Evolutionary conservation across 2,329 filamentous ascomycete species (phyloP).

Genomic region (Phoma sp.): DNA sequence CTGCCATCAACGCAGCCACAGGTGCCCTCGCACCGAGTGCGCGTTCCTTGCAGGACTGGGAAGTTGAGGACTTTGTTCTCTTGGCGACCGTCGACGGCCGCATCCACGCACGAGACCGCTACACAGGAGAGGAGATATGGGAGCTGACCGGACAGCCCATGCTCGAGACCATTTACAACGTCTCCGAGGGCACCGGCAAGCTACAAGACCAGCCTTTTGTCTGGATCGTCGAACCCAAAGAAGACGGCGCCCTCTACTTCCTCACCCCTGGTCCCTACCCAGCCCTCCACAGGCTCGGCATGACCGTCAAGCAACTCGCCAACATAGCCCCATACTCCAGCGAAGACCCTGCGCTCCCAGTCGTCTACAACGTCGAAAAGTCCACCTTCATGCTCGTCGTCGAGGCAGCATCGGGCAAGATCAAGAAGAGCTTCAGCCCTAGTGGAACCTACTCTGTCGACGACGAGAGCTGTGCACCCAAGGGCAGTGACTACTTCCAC

Average conservation of each 20-base stretch:
- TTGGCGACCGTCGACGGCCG: conserved; percentile 99
- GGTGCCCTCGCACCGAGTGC: conserved; percentile 68
- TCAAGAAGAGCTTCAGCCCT: conserved; percentile 84
- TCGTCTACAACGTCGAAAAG: conserved; percentile 91
- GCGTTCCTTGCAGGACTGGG: conserved; percentile 98
- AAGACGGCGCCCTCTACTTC: conserved; percentile 85
- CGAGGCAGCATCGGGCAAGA: conserved; percentile 81
- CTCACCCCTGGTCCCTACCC: conserved; percentile 72
- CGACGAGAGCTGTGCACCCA: conserved; percentile 76
- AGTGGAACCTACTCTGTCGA: conserved; percentile 71
- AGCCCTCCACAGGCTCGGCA: conserved; percentile 69
- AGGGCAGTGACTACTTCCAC: conserved; percentile 62
- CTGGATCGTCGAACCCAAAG: conserved; percentile 93
- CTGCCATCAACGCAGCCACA: conserved; percentile 62
- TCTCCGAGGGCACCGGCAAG: conserved; percentile 47
- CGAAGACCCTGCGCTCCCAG: conserved; percentile 67
- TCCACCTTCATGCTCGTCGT: conserved; percentile 88
- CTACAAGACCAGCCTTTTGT: conserved; percentile 79
- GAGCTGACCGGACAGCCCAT: conserved; percentile 84
- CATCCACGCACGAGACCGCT: conserved; percentile 88
- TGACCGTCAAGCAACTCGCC: conserved; percentile 86
- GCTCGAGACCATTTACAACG: conserved; percentile 84
- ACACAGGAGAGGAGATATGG: conserved; percentile 85
- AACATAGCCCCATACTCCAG: conserved; percentile 80
- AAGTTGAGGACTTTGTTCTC: conserved; percentile 99